Evolutionary conservation across 495 filamentous ascomycete species (phyloP), one percentile per base, ranked within the genome.

Genomic region (Bryoglossum gracile): DNA sequence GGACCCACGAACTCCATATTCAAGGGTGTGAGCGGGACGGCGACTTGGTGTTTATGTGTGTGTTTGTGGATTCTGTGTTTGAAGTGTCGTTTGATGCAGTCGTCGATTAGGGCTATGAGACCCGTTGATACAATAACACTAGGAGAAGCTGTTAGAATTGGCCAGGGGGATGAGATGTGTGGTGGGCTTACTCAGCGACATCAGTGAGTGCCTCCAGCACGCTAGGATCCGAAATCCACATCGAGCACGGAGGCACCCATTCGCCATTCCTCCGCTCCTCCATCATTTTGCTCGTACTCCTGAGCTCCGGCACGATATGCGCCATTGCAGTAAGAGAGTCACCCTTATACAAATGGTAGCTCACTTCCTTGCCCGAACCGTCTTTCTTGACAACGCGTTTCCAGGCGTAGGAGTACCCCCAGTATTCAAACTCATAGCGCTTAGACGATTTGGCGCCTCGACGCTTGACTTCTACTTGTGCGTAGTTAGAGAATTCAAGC

Each of bases 401-500:
- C 92, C 92, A 98, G 50, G 76, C 74, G 67, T 97, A 98, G 35
- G 46, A 48, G 47, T 44, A 50, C 47, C 54, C 65, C 65, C 38
- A 63, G 46, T 58, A 59, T 30, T 55, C 47, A 40, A 49, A 60
- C 38, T 53, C 65, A 52, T 54, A 65, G 33, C 48, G 52, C 55
- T 54, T 65, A 32, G 75, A 74, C 23, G 76, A 69, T 55, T 81
- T 86, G 22, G 75, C 67, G 8, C 87, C 86, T 35, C 79, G 75
- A 28, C 88, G 76, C 52, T 74, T 80, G 46, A 98, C 68, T 52
- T 95, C 86, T 23, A 96, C 81, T 59, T 92, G 89, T 8, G 92
- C 92, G 61, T 98, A 98, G 68, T 98, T 98, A 47, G 88, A 92
- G 64, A 95, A 98, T 59, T 97, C 91, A 26, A 98, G 75, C 62